Percentiles rank a stretch among this genome's conserved stretches.
Evolutionary conservation across 768 basidiomycete genomes (phyloP).

Genomic region (Rubroboletus satanas): DNA sequence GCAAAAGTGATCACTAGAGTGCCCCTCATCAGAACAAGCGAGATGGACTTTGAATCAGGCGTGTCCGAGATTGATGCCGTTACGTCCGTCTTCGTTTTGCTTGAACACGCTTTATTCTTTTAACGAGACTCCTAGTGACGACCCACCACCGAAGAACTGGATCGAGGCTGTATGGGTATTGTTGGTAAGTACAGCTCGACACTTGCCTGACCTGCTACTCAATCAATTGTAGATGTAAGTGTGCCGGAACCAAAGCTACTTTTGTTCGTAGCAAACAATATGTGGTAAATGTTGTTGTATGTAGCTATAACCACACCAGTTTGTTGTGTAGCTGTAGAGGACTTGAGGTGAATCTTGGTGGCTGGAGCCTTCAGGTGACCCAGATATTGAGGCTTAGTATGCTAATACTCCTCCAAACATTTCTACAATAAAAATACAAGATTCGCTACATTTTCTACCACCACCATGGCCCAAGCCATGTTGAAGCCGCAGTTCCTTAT

Average conservation of each 20-base stretch:
- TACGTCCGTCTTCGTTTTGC: conserved; percentile 9
- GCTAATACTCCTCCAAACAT: too few species aligned
- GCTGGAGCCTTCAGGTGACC: too few species aligned
- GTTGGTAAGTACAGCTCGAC: conserved; percentile 14
- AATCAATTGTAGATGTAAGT: conserved; percentile 10
- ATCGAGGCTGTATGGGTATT: conserved; percentile 16
- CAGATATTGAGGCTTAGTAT: too few species aligned
- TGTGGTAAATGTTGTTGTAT: neutral
- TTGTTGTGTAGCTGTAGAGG: too few species aligned
- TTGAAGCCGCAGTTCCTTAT: too few species aligned
- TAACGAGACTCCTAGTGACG: conserved; percentile 11
- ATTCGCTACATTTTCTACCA: too few species aligned
- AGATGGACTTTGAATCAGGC: conserved; percentile 21
- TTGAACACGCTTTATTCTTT: neutral
- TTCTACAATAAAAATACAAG: too few species aligned
- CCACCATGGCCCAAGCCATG: too few species aligned
- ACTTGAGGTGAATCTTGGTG: too few species aligned
- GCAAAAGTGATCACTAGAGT: conserved; percentile 15
- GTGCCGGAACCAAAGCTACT: neutral
- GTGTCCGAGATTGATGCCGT: conserved; percentile 16
- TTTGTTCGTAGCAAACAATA: neutral
- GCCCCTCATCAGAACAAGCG: conserved; percentile 9
- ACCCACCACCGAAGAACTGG: conserved; percentile 21
- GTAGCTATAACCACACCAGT: too few species aligned
- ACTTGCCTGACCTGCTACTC: neutral